Percentiles rank a stretch among this genome's conserved stretches.
Conservation (phyloP, 148 eudicot genomes). For the Chenopodium suecicum region DNA sequence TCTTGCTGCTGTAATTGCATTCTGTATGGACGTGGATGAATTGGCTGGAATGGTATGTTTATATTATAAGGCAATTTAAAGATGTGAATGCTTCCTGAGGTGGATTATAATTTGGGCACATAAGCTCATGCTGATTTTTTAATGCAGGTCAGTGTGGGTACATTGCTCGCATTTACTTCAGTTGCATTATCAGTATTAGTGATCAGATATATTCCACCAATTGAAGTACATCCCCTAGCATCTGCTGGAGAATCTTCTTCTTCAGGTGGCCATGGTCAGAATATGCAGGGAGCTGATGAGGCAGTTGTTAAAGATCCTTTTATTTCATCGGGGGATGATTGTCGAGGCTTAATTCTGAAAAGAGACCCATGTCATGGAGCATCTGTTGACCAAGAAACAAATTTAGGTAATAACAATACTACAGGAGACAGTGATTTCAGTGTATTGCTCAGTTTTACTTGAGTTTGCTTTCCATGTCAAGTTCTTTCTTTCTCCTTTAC, state of each 20-base stretch:
- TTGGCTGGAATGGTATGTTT: constrained; percentile 93
- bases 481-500: background rate
- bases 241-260: constrained; percentile 47
- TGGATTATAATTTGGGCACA: background rate
- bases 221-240: constrained; percentile 61
- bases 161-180: constrained; percentile 89
- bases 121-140: background rate
- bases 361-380: constrained; percentile 12
- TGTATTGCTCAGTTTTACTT: background rate
- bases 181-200: constrained; percentile 85
- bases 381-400: constrained; percentile 17
- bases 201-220: constrained; percentile 86
- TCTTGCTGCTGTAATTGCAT: constrained; percentile 69
- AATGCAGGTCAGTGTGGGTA: constrained; percentile 93
- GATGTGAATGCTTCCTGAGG: background rate
- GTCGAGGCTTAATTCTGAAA: constrained; percentile 9
- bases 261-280: background rate
- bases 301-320: constrained; percentile 24
- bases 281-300: constrained; percentile 6
- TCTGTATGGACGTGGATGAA: constrained; percentile 78
- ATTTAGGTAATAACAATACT: constrained; percentile 14
- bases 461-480: background rate
- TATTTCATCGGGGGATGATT: constrained; percentile 21
- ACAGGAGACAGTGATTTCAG: background rate
- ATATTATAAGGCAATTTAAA: background rate